Evolutionary conservation across 805 yeast species (phyloP), one percentile per base, ranked within the genome.

Genomic region (Starmerella tilneyi): DNA sequence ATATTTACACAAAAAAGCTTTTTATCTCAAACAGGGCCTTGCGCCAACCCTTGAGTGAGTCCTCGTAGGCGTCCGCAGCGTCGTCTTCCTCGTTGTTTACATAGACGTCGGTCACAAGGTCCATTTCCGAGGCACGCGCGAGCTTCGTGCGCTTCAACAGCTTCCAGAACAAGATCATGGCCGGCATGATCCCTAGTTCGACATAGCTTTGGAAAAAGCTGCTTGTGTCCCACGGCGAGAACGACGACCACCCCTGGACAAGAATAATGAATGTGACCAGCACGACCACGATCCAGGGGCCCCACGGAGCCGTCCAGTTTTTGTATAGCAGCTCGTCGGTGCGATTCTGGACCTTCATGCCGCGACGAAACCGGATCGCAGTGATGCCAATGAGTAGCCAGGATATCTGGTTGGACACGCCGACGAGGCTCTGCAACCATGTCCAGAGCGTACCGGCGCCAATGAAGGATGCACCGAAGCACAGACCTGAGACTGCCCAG

Each of bases 71-170:
- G 46, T 65, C 67, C 32, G 64, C 62, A 12, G 53, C 60, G n/a
- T 54, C 40, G 46, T 76, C 80, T 48, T 74, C 78, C 38, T 65
- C 68, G 11, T 72, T 67, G 48, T 71, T 73, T 29, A 64, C 52
- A 56, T 76, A 77, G 56, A 94, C 69, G 9, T 94, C 94, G 0
- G 84, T 74, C 56, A 83, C 94, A 57, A 81, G 72, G 60, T 84
- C 94, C 54, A 84, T 63, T 27, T 83, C 81, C 51, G 80, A 86
- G 38, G 80, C 64, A 41, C 79, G 67, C 44, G 75, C 81, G 11
- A 78, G 64, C 49, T 76, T 74, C 1, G 88, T 77, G 5, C 85
- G 74, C 51, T 76, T 72, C 9, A 78, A 56, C 0, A 78, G 42
- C 56, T 77, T 79, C 66, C 81, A 79, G 2, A 75, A 74, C 31